Evolutionary conservation across 1,284 basidiomycete species (phyloP).

Genomic region (Athelia psychrophila): DNA sequence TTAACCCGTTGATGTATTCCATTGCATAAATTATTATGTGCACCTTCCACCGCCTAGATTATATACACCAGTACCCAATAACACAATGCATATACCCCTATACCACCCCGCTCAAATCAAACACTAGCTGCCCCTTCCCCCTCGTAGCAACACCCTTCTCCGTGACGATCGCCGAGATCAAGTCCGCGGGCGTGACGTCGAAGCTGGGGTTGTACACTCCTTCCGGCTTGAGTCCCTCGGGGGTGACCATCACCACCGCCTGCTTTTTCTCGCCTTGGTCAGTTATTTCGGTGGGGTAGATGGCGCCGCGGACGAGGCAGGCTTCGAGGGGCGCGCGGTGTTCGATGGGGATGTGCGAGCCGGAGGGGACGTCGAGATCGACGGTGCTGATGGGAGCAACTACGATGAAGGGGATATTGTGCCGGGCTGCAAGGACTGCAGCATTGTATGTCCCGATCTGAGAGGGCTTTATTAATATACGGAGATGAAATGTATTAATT

Average conservation of each 20-base stretch:
- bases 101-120: constrained; percentile 56
- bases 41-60: too few species aligned
- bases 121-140: constrained; percentile 42
- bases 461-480: constrained; percentile 3
- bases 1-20: too few species aligned
- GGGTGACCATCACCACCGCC: constrained; percentile 73
- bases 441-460: constrained; percentile 91
- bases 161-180: constrained; percentile 83
- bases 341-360: constrained; percentile 88
- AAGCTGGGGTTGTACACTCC: constrained; percentile 90
- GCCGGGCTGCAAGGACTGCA: constrained; percentile 81
- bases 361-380: constrained; percentile 76
- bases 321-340: constrained; percentile 86
- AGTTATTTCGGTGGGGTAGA: constrained; percentile 47
- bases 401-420: constrained; percentile 86
- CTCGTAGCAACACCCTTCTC: constrained; percentile 84
- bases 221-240: constrained; percentile 47
- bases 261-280: constrained; percentile 43
- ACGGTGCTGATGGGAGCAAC: constrained; percentile 89
- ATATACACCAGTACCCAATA: too few species aligned
- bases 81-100: too few species aligned
- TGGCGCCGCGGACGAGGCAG: constrained; percentile 77
- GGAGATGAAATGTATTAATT: constrained; percentile 7
- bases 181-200: constrained; percentile 88
- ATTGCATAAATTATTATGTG: too few species aligned